These are phyloP conservation scores for Cubamyces lactineus DNA, from an alignment of 768 basidiomycete genomes.

Conservation along the genomic window DNA sequence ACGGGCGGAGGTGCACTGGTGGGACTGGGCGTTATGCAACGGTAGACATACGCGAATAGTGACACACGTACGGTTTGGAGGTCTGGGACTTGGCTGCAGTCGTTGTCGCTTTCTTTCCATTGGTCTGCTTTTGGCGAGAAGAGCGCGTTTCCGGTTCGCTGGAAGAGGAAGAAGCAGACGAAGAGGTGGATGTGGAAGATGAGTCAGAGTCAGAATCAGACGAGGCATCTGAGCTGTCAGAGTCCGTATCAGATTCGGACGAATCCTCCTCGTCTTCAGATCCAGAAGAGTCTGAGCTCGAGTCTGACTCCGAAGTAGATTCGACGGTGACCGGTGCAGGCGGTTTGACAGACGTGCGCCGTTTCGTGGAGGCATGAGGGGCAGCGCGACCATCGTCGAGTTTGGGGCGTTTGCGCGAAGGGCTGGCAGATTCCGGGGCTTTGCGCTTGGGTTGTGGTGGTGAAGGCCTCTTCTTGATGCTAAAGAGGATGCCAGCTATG, in stretches of 20 bases:
- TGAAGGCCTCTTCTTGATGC: constrained; percentile 23
- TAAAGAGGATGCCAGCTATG: constrained; percentile 20
- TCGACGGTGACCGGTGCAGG: background rate
- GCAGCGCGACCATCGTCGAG: background rate
- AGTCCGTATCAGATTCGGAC: constrained; percentile 33
- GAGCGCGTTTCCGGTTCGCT: background rate
- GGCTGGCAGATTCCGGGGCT: constrained; percentile 7
- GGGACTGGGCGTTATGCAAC: constrained; percentile 23
- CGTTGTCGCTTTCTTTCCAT: background rate
- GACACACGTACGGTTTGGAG: constrained; percentile 14
- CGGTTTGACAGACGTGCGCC: background rate
- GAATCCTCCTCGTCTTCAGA: constrained; percentile 19
- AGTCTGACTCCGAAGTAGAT: constrained; percentile 20
- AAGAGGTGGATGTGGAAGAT: constrained; percentile 25
- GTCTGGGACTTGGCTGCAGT: background rate
- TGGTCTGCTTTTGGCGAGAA: background rate
- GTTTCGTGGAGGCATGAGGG: background rate
- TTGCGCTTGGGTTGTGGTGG: constrained; percentile 25
- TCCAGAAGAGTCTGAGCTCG: constrained; percentile 21
- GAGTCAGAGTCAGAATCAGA: constrained; percentile 36
- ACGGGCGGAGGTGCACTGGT: constrained; percentile 36
- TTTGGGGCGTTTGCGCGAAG: constrained; percentile 22
- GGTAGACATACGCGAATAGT: constrained; percentile 24
- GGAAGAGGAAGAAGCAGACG: constrained; percentile 7
- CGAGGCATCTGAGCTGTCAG: constrained; percentile 24